A percentile compares a stretch with the other conserved stretches of the same genome.
These are phyloP conservation scores for Fragaria nilgerrensis DNA, from an alignment of 306 rosid species.

Conservation along the genomic window DNA sequence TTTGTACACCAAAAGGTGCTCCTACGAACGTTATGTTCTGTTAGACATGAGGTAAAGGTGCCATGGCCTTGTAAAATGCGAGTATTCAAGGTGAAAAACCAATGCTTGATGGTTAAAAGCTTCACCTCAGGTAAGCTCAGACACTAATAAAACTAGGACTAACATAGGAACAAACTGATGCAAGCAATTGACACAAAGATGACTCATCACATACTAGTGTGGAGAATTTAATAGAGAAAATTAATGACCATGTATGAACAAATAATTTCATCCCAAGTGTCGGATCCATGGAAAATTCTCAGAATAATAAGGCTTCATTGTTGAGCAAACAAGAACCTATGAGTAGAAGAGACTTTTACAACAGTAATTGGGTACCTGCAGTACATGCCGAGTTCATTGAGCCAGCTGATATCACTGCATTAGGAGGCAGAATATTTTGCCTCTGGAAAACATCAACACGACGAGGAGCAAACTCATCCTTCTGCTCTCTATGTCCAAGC, in stretches of 20 bases:
- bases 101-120: neutral
- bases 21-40: too few relatives aligned
- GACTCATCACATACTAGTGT: neutral
- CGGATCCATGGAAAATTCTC: neutral
- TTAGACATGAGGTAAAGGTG: neutral
- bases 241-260: neutral
- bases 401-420: constrained; percentile 89
- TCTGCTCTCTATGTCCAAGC: constrained; percentile 99
- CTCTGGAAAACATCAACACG: constrained; percentile 78
- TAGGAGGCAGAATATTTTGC: constrained; percentile 69
- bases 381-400: constrained; percentile 87
- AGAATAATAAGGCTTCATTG: neutral
- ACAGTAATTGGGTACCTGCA: constrained; percentile 54
- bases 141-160: neutral
- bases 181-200: constrained; percentile 1
- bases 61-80: neutral
- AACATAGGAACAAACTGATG: neutral
- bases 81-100: neutral
- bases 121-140: neutral
- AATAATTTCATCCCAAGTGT: neutral
- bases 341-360: neutral
- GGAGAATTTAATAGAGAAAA: neutral
- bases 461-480: constrained; percentile 95
- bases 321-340: constrained; percentile 8
- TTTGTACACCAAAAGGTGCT: neutral